Evolutionary conservation across 257 asterid genomes (phyloP).

Genomic region (Rehmannia glutinosa): DNA sequence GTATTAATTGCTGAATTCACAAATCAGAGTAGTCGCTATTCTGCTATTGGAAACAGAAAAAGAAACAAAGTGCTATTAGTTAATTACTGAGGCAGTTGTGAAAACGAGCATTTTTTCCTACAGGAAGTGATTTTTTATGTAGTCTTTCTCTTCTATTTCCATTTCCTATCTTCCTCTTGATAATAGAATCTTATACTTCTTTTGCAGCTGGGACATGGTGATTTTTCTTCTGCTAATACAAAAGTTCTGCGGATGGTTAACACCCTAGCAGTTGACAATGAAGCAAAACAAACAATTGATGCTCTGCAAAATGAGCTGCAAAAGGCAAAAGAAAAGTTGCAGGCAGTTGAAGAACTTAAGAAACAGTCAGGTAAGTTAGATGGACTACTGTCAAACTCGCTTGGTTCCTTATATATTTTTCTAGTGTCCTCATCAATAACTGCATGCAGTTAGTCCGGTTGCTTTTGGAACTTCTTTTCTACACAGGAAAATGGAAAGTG

Average conservation of each 20-base stretch:
- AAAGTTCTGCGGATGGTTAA: conserved; percentile 95
- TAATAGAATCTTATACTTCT: conserved; percentile 13
- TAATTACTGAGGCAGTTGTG: neutral
- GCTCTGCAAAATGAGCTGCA: conserved; percentile 91
- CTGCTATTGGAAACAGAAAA: neutral
- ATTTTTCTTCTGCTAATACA: conserved; percentile 86
- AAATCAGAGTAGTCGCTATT: conserved; percentile 3
- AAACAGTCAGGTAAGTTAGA: conserved; percentile 68
- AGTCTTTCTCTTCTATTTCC: neutral
- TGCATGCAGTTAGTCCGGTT: neutral
- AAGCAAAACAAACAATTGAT: conserved; percentile 94
- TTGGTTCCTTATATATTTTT: conserved; percentile 2
- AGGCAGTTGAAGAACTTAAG: conserved; percentile 92
- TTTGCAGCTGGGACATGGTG: conserved; percentile 94
- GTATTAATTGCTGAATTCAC: neutral
- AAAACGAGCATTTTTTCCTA: neutral
- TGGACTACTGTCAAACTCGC: conserved; percentile 3
- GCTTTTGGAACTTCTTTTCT: neutral
- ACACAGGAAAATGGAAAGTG: neutral
- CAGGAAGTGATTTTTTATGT: neutral
- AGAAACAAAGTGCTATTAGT: neutral
- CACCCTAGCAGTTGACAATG: conserved; percentile 84
- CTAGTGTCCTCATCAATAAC: neutral
- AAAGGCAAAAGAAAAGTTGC: conserved; percentile 84
- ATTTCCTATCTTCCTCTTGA: neutral